A percentile compares a stretch with the other conserved stretches of the same genome.
phyloP scores from a whole-genome alignment of 2,329 filamentous ascomycete genomes.

The Pseudogymnoascus sp. region DNA sequence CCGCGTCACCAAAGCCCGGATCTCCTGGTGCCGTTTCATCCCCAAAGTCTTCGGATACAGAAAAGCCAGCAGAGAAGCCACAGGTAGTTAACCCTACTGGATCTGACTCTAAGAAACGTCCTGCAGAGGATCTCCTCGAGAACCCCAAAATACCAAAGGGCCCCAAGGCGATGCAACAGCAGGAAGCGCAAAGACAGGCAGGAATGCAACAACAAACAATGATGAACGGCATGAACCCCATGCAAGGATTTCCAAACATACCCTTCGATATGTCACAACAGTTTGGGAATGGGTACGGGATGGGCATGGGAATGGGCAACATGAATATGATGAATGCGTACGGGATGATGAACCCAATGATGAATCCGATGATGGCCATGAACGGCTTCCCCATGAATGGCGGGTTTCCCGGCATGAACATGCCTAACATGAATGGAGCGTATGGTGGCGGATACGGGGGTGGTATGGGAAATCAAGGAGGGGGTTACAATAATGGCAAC shows the following conservation, averaged over 20 bases:
- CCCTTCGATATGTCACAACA: slow-evolving; percentile 21
- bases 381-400: slow-evolving; percentile 32
- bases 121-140: slow-evolving; percentile 63
- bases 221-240: slow-evolving; percentile 39
- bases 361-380: slow-evolving; percentile 28
- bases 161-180: slow-evolving; percentile 55
- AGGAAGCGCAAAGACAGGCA: slow-evolving; percentile 33
- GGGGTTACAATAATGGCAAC: slow-evolving; percentile 18
- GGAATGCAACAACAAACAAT: slow-evolving; percentile 34
- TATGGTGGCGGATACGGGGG: slow-evolving; percentile 26
- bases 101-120: slow-evolving; percentile 64
- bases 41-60: slow-evolving; percentile 25
- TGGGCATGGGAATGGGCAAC: slow-evolving; percentile 25
- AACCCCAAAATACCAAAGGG: slow-evolving; percentile 58
- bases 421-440: slow-evolving; percentile 31
- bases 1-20: slow-evolving; percentile 21
- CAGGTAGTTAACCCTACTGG: slow-evolving; percentile 23
- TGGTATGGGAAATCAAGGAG: slow-evolving; percentile 25
- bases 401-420: slow-evolving; percentile 21
- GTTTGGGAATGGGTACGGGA: slow-evolving; percentile 29
- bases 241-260: slow-evolving; percentile 27
- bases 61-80: slow-evolving; percentile 27
- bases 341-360: slow-evolving; percentile 23
- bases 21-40: slow-evolving; percentile 24
- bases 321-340: slow-evolving; percentile 25